Percentiles rank a stretch among this genome's conserved stretches.
These are phyloP conservation scores for Albatrellus ellisii DNA, from an alignment of 768 basidiomycete species.

Conservation along the genomic window DNA sequence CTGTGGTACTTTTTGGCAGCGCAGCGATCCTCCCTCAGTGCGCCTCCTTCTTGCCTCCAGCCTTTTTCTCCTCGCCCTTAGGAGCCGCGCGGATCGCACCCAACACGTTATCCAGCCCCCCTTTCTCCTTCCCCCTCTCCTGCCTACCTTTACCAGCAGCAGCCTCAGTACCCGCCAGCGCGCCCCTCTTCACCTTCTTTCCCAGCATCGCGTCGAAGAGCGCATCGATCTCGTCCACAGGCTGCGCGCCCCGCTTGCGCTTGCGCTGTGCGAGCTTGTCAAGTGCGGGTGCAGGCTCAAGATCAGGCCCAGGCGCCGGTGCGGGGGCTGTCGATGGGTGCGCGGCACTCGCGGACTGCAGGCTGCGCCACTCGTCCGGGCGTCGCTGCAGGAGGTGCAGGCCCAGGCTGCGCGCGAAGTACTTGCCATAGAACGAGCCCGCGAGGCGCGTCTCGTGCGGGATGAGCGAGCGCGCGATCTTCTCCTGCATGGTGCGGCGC, in stretches of 20 bases:
- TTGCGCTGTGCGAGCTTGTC: conserved; percentile 18
- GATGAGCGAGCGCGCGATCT: conserved; percentile 75
- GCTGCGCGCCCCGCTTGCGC: conserved; percentile 31
- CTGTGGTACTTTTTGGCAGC: too few species aligned
- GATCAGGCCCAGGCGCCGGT: background rate
- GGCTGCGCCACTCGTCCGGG: conserved; percentile 74
- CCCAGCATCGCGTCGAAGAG: conserved; percentile 50
- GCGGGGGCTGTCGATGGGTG: conserved; percentile 8
- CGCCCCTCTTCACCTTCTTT: conserved; percentile 44
- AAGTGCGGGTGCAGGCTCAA: background rate
- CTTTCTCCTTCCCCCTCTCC: conserved; percentile 3
- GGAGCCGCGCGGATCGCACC: conserved; percentile 50
- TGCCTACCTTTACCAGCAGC: background rate
- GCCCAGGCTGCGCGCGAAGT: conserved; percentile 69
- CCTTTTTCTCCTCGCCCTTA: conserved; percentile 25
- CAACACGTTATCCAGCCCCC: conserved; percentile 34
- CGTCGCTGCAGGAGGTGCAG: conserved; percentile 65
- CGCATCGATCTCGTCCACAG: conserved; percentile 62
- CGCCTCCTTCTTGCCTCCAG: conserved; percentile 21
- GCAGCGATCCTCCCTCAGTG: too few species aligned
- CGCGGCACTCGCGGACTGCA: conserved; percentile 36
- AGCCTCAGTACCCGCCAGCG: conserved; percentile 19
- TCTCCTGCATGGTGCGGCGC: conserved; percentile 43
- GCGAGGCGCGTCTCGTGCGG: conserved; percentile 59
- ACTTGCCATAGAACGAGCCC: conserved; percentile 77